Conservation (phyloP, 2,329 filamentous ascomycete species). For the Ceratocystis smalleyi region DNA sequence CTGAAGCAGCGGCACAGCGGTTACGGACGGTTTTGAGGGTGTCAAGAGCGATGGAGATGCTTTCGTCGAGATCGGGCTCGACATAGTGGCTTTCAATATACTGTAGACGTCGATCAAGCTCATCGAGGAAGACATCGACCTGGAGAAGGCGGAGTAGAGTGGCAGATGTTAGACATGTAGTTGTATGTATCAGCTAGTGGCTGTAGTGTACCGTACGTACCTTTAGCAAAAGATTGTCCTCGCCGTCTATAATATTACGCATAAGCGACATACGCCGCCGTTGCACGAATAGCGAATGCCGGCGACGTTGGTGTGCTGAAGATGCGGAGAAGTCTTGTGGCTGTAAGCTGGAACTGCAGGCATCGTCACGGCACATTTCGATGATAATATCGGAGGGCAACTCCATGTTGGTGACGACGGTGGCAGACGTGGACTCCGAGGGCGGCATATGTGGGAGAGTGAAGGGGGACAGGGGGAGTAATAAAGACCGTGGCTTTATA, state of each 20-base stretch:
- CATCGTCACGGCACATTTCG: constrained; percentile 10
- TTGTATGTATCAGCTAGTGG: background rate
- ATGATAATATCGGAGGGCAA: constrained; percentile 8
- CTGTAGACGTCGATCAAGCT: constrained; percentile 74
- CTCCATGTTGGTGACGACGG: constrained; percentile 4
- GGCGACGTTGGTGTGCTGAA: constrained; percentile 10
- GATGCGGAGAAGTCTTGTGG: constrained; percentile 2
- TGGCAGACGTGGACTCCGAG: background rate
- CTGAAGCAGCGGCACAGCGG: constrained; percentile 77
- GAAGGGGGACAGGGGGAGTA: background rate
- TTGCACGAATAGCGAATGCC: constrained; percentile 13
- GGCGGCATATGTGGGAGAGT: background rate
- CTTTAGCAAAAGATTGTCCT: constrained; percentile 46
- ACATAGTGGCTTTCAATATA: constrained; percentile 81
- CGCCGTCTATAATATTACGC: constrained; percentile 44
- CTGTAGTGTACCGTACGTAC: constrained; percentile 21
- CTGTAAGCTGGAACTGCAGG: constrained; percentile 12
- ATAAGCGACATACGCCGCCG: constrained; percentile 41
- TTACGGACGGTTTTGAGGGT: constrained; percentile 77
- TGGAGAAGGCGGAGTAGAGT: constrained; percentile 21
- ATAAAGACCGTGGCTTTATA: background rate
- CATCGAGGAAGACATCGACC: constrained; percentile 68
- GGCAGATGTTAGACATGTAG: background rate
- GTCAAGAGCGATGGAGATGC: constrained; percentile 68
- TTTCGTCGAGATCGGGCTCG: constrained; percentile 57